These are phyloP conservation scores for Desmodesmus armatus DNA, from an alignment of 139 green algal genomes.

Conservation along the genomic window DNA sequence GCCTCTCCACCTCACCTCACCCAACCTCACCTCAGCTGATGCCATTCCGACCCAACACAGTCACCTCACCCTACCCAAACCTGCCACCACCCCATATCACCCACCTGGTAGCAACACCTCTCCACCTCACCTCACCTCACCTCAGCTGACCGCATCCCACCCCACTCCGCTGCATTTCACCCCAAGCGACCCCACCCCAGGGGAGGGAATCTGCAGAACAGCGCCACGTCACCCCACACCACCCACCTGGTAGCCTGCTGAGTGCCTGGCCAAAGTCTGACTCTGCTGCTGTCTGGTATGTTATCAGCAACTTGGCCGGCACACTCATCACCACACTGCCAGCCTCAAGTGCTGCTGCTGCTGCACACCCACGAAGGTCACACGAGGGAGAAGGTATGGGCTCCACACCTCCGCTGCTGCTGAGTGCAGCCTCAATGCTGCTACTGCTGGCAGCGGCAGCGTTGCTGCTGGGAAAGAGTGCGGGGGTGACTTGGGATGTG, in stretches of 20 bases:
- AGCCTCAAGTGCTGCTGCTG: conserved; percentile 48
- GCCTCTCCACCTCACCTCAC: too few species aligned
- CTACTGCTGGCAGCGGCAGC: neutral
- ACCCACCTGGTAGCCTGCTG: conserved; percentile 56
- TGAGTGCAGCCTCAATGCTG: neutral
- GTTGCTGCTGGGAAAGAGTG: neutral
- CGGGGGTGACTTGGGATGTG: neutral
- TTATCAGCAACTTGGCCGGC: conserved; percentile 63
- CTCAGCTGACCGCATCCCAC: too few species aligned
- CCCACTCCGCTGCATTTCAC: too few species aligned
- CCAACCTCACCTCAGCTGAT: too few species aligned
- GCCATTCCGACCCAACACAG: too few species aligned
- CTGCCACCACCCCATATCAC: too few species aligned
- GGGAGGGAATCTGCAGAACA: too few species aligned
- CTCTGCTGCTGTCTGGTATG: conserved; percentile 59
- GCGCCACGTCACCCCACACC: too few species aligned
- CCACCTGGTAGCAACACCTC: too few species aligned
- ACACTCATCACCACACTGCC: conserved; percentile 59
- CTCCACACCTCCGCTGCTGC: neutral
- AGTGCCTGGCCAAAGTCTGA: conserved; percentile 63
- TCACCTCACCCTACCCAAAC: too few species aligned
- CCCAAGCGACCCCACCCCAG: too few species aligned
- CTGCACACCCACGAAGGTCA: conserved; percentile 61
- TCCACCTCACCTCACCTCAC: too few species aligned
- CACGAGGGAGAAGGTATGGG: neutral